Evolutionary conservation across 1,284 basidiomycete species (phyloP).

Genomic region (Chalciporus sp.): DNA sequence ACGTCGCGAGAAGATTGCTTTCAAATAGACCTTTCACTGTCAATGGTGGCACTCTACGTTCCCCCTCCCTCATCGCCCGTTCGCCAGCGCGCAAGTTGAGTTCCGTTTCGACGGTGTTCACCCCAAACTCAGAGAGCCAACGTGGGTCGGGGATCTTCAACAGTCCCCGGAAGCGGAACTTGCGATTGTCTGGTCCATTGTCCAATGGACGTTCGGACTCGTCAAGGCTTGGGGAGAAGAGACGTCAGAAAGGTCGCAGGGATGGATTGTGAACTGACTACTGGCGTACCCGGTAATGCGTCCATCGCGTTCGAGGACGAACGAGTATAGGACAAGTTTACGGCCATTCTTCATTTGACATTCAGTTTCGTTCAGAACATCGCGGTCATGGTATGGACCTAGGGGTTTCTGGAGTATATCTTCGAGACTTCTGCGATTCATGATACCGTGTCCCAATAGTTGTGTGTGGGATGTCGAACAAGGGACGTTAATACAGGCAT

Average conservation of each 20-base stretch:
- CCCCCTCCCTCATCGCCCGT: constrained; percentile 24
- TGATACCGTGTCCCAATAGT: constrained; percentile 16
- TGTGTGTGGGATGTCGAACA: too few relatives aligned
- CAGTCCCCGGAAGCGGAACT: constrained; percentile 47
- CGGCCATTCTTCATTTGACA: constrained; percentile 17
- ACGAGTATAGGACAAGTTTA: constrained; percentile 32
- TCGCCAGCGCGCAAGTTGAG: constrained; percentile 41
- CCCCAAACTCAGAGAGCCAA: constrained; percentile 50
- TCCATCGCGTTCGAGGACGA: constrained; percentile 29
- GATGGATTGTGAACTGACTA: background rate
- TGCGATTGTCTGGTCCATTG: constrained; percentile 19
- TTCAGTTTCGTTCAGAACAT: constrained; percentile 21
- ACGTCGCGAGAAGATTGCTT: constrained; percentile 20
- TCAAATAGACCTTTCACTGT: constrained; percentile 41
- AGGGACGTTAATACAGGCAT: too few relatives aligned
- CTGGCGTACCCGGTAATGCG: constrained; percentile 26
- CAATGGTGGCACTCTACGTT: constrained; percentile 24
- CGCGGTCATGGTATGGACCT: constrained; percentile 33
- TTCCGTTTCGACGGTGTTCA: constrained; percentile 41
- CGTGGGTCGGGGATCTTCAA: constrained; percentile 44
- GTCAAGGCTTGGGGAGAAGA: constrained; percentile 26
- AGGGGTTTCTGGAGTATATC: constrained; percentile 30
- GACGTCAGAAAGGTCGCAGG: constrained; percentile 3
- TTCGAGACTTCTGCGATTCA: constrained; percentile 18
- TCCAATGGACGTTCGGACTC: constrained; percentile 27